Base-by-base conservation (phyloP, 2,329 filamentous ascomycete species). In the Aspergillus hiratsukae region DNA sequence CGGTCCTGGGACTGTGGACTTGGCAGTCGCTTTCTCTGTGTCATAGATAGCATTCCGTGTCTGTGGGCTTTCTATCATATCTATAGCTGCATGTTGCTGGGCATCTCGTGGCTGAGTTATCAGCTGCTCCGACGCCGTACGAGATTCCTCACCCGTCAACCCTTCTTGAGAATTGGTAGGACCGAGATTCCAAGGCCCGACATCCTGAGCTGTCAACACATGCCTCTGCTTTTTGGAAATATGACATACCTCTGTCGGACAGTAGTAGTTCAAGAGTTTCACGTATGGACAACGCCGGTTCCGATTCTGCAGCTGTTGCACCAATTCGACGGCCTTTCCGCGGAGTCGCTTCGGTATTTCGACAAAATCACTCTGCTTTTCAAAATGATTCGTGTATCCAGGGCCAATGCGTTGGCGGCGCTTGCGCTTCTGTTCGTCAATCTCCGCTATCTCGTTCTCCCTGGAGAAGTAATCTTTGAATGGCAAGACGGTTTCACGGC, bases 391-490 rank as follows among this genome's bases (percentile, higher is more conserved):
- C 29, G 23, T 14, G 14, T 27, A 46, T 2, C 21, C 21, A 7
- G 43, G 43, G 14, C 43, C 43, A 25, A 19, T 28, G 35, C 25
- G 27, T 51, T 56, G 51, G 52, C 40, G 52, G 43, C 41, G 51
- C 31, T 31, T 17, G 51, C 51, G 48, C 56, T 62, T 61, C 37
- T 58, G 23, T 14, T 65, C 52, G 40, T 66, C 58, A 1, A 60
- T 51, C 17, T 59, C 58, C 28, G 67, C 63, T 57, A 97, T 93
- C 67, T 97, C 93, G 10, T 89, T 82, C 67, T 97, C 93, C 19
- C 93, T 86, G 10, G 91, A 71, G 0, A 88, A 92, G 69, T 96
- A 96, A 71, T 96, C 91, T 66, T 90, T 89, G 66, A 93, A 87
- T 27, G 82, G 83, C 64, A 93, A 88, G 0, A 84, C 78, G 0